phyloP scores from a whole-genome alignment of 176 grass and related monocot species.

The Carex pumila region DNA sequence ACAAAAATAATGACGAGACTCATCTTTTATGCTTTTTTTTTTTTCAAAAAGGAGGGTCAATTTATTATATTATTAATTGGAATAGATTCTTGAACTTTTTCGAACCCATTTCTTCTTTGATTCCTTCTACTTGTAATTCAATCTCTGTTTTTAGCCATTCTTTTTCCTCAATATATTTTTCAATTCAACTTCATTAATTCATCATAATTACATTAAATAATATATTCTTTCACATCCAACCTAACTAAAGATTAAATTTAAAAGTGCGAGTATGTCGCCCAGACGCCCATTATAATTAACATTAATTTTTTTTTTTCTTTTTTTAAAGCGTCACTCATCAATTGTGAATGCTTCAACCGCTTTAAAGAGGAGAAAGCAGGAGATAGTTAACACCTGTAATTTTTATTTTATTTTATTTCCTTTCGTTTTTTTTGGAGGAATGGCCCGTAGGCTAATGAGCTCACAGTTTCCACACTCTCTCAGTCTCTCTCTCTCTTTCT shows the following conservation, averaged over 20 bases:
- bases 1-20: background rate
- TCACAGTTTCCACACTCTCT: constrained; percentile 23
- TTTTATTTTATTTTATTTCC: background rate
- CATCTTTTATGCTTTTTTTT: background rate
- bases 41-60: background rate
- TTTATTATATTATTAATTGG: background rate
- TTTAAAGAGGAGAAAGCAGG: background rate
- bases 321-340: background rate
- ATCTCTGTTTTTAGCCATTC: background rate
- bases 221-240: background rate
- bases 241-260: background rate
- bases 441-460: background rate
- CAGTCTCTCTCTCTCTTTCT: background rate
- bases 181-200: background rate
- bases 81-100: background rate
- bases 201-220: background rate
- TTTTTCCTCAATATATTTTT: background rate
- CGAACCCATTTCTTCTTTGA: background rate
- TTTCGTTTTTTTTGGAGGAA: background rate
- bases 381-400: background rate
- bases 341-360: constrained; percentile 1
- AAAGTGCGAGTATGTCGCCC: background rate
- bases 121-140: background rate
- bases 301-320: no score
- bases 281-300: background rate